Base-by-base conservation (phyloP, 306 rosid genomes). In the Datisca glomerata region DNA sequence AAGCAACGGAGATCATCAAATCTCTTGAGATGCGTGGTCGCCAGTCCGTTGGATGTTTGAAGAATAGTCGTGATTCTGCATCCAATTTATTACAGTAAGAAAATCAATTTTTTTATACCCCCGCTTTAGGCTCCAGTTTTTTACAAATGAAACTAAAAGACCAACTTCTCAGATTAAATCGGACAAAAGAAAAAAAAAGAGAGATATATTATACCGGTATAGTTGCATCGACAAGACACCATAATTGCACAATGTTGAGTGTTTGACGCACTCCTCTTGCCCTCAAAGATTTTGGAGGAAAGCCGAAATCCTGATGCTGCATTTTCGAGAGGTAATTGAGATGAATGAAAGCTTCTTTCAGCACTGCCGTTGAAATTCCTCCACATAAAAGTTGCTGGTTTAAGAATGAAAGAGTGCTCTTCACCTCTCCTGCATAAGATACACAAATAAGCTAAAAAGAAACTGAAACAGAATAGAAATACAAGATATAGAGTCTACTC, bases 221-320 rank as follows among this genome's bases (percentile, higher is more conserved):
- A 84, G 74, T 78, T 91, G 91, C 92, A 72, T 48, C 93, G 86
- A 62, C 91, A 91, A 43, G 95, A 70, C 16, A 91, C 93, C 95
- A 84, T 69, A 62, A 91, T 70, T 58, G 92, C 89, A 60, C 78
- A 91, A 43, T 73, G 86, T 62, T 80, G 76, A 4, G 58, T 64
- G 48, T 29, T 50, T 23, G 55, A 66, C 53, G 63, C 44, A 48
- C 39, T 43, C 55, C 51, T 66, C 58, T 59, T 79, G 57, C 67
- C 59, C 40, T 71, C 79, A 50, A 63, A 56, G 50, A 61, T 59
- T 49, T 58, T 73, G 32, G 78, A 49, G 18, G 70, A 46, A 43
- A 54, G 36, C 46, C 23, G 63, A 57, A 71, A 65, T 55, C 62
- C 66, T 27, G 79, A 66, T 47, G 61, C 66, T 38, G 47, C 60